Evolutionary conservation across 2,329 filamentous ascomycete genomes (phyloP).

Genomic region (Trichoderma asperellum): DNA sequence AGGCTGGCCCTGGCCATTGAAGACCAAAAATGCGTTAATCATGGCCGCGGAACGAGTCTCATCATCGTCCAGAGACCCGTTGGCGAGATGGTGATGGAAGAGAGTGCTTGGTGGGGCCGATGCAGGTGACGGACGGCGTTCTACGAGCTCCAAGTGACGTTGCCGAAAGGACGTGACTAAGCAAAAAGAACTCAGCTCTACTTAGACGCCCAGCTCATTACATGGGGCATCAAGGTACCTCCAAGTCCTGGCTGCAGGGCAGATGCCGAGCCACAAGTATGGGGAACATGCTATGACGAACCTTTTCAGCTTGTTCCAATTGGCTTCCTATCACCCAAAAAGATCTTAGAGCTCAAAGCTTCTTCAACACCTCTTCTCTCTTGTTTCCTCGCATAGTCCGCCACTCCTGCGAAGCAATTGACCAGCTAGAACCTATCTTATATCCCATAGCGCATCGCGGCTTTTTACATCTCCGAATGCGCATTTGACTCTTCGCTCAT

Average conservation of each 20-base stretch:
- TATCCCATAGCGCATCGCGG: background rate
- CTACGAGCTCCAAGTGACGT: conserved; percentile 15
- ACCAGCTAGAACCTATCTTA: background rate
- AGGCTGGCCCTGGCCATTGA: conserved; percentile 97
- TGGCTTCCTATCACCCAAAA: conserved; percentile 1
- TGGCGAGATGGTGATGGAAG: conserved; percentile 25
- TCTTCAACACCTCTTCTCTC: conserved; percentile 3
- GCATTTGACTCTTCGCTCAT: background rate
- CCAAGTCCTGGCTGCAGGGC: background rate
- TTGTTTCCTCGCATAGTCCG: background rate
- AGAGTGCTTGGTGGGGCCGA: conserved; percentile 7
- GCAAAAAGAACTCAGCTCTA: background rate
- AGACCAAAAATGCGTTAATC: conserved; percentile 98
- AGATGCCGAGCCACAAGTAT: conserved; percentile 17
- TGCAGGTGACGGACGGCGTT: background rate
- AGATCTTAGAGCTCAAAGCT: conserved; percentile 21
- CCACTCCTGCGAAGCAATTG: background rate
- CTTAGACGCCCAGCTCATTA: background rate
- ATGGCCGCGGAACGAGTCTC: conserved; percentile 54
- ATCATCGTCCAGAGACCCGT: conserved; percentile 31
- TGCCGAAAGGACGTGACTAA: conserved; percentile 9
- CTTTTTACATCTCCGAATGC: background rate
- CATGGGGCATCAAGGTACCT: background rate
- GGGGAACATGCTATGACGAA: conserved; percentile 24
- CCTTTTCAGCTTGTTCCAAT: conserved; percentile 9